Percentiles rank a stretch among this genome's conserved stretches.
phyloP scores from a whole-genome alignment of 1,284 basidiomycete genomes.

The Ceratobasidium papillatum region DNA sequence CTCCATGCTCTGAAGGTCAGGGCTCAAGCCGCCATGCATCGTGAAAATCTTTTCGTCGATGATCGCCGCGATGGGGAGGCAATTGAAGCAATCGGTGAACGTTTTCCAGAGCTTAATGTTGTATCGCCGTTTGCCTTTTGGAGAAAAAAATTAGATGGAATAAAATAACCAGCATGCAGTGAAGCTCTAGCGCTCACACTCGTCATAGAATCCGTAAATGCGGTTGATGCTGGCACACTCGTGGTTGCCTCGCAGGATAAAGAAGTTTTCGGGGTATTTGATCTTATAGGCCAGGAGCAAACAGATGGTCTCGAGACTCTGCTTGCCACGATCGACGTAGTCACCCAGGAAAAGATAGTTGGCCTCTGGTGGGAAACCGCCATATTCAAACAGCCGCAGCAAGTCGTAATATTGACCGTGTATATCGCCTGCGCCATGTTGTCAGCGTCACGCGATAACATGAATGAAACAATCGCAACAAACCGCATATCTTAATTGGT shows the following conservation, averaged over 20 bases:
- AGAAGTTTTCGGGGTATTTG: slow-evolving; percentile 99
- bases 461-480: slow-evolving; percentile 52
- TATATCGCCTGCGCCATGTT: slow-evolving; percentile 74
- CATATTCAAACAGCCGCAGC: slow-evolving; percentile 99
- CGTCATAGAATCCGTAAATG: slow-evolving; percentile 99
- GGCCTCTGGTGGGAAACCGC: slow-evolving; percentile 95
- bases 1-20: slow-evolving; percentile 99
- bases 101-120: slow-evolving; percentile 99
- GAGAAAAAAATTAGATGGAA: slow-evolving; percentile 17
- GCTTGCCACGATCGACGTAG: slow-evolving; percentile 99
- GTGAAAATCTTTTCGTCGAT: slow-evolving; percentile 98
- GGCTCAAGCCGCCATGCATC: slow-evolving; percentile 92
- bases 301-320: slow-evolving; percentile 97
- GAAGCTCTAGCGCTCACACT: slow-evolving; percentile 97
- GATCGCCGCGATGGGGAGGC: slow-evolving; percentile 93
- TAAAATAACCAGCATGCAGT: slow-evolving; percentile 35
- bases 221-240: slow-evolving; percentile 99
- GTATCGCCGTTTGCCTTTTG: slow-evolving; percentile 90
- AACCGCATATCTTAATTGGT: slow-evolving; percentile 97
- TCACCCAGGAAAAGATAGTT: slow-evolving; percentile 99
- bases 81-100: slow-evolving; percentile 97
- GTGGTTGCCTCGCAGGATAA: slow-evolving; percentile 96
- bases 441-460: slow-evolving; percentile 5
- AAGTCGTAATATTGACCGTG: slow-evolving; percentile 99
- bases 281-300: slow-evolving; percentile 98